phyloP scores from a whole-genome alignment of 108 stramenopile genomes.

The Cyclotella cryptica region DNA sequence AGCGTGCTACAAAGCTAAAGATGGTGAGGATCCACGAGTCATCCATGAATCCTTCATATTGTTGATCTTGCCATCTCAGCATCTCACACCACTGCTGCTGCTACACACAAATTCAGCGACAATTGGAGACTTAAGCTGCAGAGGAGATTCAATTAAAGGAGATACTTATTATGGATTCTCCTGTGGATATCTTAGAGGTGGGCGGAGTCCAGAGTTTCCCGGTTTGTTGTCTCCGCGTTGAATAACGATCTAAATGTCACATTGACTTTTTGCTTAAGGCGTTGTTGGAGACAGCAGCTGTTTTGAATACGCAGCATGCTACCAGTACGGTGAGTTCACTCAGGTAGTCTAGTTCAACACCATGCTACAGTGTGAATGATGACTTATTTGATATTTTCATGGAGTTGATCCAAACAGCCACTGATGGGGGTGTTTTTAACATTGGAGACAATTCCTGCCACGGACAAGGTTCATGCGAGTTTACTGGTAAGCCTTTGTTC shows the following conservation, averaged over 20 bases:
- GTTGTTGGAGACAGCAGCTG: not conserved
- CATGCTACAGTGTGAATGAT: too few species aligned
- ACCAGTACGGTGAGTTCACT: not conserved
- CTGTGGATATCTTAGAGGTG: not conserved
- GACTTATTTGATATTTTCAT: too few species aligned
- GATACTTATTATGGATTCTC: not conserved
- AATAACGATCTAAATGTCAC: not conserved
- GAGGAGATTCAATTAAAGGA: conserved; percentile 1
- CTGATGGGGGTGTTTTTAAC: not conserved
- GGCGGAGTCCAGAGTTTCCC: not conserved
- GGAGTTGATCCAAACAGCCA: too few species aligned
- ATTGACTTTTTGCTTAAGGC: not conserved
- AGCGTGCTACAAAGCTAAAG: not conserved
- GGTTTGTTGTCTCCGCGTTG: not conserved
- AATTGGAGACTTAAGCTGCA: not conserved
- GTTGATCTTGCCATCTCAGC: not conserved
- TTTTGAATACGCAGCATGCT: conserved; percentile 1
- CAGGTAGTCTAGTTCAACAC: too few species aligned
- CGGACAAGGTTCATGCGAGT: not conserved
- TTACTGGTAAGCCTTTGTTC: not conserved
- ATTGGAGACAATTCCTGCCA: not conserved
- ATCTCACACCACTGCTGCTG: not conserved
- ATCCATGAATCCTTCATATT: not conserved
- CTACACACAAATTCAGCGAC: not conserved
- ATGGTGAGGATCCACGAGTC: conserved; percentile 2